Evolutionary conservation across 768 basidiomycete species (phyloP).

Genomic region (Amyloporia xantha): DNA sequence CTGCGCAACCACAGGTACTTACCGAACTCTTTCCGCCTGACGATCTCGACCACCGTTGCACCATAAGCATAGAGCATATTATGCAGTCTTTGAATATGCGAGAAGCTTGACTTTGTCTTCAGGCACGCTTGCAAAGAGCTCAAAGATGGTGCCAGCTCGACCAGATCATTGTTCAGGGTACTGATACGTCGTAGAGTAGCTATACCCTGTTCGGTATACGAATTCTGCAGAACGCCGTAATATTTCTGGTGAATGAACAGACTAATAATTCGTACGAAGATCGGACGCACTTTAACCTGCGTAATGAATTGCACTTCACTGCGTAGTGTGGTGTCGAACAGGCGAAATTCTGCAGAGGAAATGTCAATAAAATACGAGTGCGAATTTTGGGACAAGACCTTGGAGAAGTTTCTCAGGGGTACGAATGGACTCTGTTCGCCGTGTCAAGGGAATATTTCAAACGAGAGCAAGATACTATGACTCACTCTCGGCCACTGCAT

Average conservation of each 20-base stretch:
- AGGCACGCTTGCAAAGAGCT: conserved; percentile 64
- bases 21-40: conserved; percentile 88
- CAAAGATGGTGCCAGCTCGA: conserved; percentile 63
- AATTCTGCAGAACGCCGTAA: conserved; percentile 41
- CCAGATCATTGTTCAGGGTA: conserved; percentile 72
- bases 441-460: too few relatives aligned
- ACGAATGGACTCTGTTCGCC: too few relatives aligned
- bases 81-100: conserved; percentile 87
- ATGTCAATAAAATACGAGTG: too few relatives aligned
- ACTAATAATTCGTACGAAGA: neutral
- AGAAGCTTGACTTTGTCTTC: conserved; percentile 71
- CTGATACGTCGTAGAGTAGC: conserved; percentile 69
- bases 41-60: conserved; percentile 85
- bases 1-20: too few relatives aligned
- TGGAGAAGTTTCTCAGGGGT: conserved; percentile 12
- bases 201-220: conserved; percentile 63
- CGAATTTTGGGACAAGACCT: too few relatives aligned
- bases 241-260: neutral
- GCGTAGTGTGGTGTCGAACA: conserved; percentile 54
- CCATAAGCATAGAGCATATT: conserved; percentile 90
- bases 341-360: conserved; percentile 43
- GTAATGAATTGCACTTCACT: conserved; percentile 53
- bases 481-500: conserved; percentile 46
- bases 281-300: conserved; percentile 30
- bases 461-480: too few relatives aligned